These are phyloP conservation scores for Beverwykella pulmonaria DNA, from an alignment of 495 filamentous ascomycete genomes.

Conservation along the genomic window DNA sequence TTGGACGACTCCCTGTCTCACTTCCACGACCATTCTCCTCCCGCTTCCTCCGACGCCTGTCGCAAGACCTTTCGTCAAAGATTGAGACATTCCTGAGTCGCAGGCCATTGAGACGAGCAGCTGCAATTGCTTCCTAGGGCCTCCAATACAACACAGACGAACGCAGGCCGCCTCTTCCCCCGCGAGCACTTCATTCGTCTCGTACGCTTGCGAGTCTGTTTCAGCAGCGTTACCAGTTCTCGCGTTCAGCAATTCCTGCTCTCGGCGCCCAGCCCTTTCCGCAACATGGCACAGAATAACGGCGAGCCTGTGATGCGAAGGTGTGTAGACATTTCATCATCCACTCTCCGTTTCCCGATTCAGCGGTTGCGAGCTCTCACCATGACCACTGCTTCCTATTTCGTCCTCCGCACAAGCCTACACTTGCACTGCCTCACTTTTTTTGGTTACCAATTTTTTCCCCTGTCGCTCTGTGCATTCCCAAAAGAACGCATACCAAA, in stretches of 20 bases:
- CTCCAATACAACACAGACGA: background rate
- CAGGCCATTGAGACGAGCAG: background rate
- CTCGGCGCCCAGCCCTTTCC: background rate
- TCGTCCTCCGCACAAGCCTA: background rate
- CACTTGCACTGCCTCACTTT: background rate
- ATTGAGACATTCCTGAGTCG: background rate
- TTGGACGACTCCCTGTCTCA: background rate
- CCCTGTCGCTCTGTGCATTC: background rate
- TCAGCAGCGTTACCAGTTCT: background rate
- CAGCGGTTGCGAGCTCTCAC: background rate
- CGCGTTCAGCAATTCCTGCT: background rate
- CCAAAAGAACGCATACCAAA: slow-evolving; percentile 1
- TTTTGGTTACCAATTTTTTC: background rate
- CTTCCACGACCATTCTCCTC: background rate
- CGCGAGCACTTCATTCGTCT: background rate
- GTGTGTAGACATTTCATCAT: slow-evolving; percentile 33
- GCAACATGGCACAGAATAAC: slow-evolving; percentile 45
- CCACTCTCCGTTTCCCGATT: background rate
- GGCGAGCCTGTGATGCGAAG: slow-evolving; percentile 48
- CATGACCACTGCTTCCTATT: background rate
- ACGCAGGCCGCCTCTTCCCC: background rate
- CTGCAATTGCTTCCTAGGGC: background rate
- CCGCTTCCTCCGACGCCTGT: background rate
- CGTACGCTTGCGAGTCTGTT: background rate
- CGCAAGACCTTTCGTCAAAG: background rate